Evolutionary conservation across 768 basidiomycete species (phyloP), one percentile per base, ranked within the genome.

Genomic region (Rhizopogon vesiculosus): DNA sequence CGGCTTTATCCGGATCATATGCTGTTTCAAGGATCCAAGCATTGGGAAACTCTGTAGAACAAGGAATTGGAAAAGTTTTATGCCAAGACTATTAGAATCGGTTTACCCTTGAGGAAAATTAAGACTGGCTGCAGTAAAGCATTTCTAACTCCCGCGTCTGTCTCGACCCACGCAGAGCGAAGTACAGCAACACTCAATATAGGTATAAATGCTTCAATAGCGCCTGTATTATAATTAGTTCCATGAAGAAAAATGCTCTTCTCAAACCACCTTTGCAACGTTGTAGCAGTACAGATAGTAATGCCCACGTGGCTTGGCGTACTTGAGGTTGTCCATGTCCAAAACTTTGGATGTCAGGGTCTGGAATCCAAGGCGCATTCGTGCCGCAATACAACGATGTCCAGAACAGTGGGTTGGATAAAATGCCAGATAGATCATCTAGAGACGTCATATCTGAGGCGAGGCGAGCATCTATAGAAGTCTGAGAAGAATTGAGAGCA

Each of bases 91-190:
- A 13, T 40, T 28, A 7, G 9, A 39, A 42, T 54, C 1, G 33
- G n/a, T 29, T 44, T 60, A 91, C 93, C 84, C 70, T 81, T 83
- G 42, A 96, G 69, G 62, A 91, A 90, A 10, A 76, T 75, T 8
- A 93, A 72, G 48, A 92, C 64, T 0, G 89, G 87, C 41, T 81
- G 79, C 76, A 87, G 87, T 81, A 93, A 85, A 1, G 69, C 67
- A 3, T 72, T 69, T 61, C 87, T 85, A 3, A 96, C 93, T 3
- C 74, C 74, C 1, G 74, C 59, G 60, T 96, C 93, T 0, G 78
- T 74, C 65, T 98, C 94, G 0, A 82, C 67, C 79, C 84, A 87
- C 12, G 79, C 78, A 12, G 87, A 86, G n/a, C 85, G 80, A 42
- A 94, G 70, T 5, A 86, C 70, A 0, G 80, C 83, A 1, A 72